These are phyloP conservation scores for Coix lacrymajobi DNA, from an alignment of 176 grass and related monocot genomes.

Conservation along the genomic window DNA sequence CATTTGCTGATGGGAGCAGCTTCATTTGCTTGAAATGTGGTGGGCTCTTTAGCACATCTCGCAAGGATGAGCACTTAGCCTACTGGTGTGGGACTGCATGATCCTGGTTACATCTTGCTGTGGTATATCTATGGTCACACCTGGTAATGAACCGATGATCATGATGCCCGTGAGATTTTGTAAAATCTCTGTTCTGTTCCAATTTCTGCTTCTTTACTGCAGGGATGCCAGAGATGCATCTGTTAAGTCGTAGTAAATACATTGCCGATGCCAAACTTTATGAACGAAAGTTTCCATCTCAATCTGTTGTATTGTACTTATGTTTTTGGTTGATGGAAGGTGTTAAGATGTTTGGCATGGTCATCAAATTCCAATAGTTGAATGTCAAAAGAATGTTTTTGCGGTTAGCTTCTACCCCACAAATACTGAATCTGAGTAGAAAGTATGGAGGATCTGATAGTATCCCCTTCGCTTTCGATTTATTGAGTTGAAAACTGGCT, in stretches of 20 bases:
- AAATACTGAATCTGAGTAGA: background rate
- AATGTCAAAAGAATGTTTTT: background rate
- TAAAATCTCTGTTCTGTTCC: constrained; percentile 20
- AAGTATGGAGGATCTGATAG: background rate
- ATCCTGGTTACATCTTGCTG: constrained; percentile 25
- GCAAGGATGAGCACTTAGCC: constrained; percentile 81
- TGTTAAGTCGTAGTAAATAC: constrained; percentile 14
- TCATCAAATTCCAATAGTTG: background rate
- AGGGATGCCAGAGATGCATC: constrained; percentile 22
- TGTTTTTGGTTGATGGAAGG: constrained; percentile 11
- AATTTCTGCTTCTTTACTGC: constrained; percentile 11
- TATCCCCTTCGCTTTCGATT: background rate
- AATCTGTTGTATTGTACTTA: background rate
- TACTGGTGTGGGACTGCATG: constrained; percentile 73
- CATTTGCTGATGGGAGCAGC: constrained; percentile 86
- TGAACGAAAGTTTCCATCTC: constrained; percentile 1
- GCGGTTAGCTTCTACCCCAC: background rate
- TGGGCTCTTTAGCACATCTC: constrained; percentile 67
- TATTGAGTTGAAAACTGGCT: background rate
- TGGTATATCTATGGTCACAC: constrained; percentile 18
- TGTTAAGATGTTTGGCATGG: constrained; percentile 1
- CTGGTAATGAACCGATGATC: constrained; percentile 26
- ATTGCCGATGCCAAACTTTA: background rate
- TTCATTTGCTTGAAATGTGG: constrained; percentile 91
- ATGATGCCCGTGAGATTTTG: constrained; percentile 30